Evolutionary conservation across 1,139 yeast genomes (phyloP), one percentile per base, ranked within the genome.

Genomic region (Zhuliangozyma parablackwelliae): DNA sequence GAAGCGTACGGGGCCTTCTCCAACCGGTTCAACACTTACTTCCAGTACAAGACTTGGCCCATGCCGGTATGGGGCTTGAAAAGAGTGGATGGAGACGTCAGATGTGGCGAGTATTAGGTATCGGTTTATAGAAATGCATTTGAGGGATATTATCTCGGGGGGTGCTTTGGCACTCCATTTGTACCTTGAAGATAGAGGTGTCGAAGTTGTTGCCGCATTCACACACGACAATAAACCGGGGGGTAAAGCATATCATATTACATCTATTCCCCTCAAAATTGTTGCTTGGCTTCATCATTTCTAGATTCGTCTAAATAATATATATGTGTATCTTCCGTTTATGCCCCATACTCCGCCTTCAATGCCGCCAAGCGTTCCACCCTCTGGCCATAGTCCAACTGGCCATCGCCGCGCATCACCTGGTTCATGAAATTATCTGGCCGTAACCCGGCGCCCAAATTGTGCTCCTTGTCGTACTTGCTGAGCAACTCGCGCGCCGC

Each of bases 381-480:
- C 38, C 55, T 54, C 6, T 38, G 32, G 8, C 40, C 42, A 40
- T 41, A 56, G 32, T 50, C 39, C 42, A 45, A 41, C 21, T 46
- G 44, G 36, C 47, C 44, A 24, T 43, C 47, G 38, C 51, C 49
- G 30, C 43, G 33, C 37, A 45, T 48, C 10, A 58, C 38, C 25
- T 46, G 49, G 40, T 53, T 47, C 50, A 61, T 51, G 41, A 61
- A 63, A 24, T 51, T 43, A 42, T 65, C 71, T 5, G 56, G 53
- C 33, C 53, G 39, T 28, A 57, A 37, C 5, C 54, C 45, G 7
- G 36, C 38, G 8, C 56, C 56, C 9, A 47, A 29, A 21, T 37
- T 32, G n/a, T 36, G 32, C 7, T 39, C 28, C 13, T n/a, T 26
- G 8, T 31, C 24, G 31, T 44, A 43, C 6, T 39, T 29, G 8